phyloP scores from a whole-genome alignment of 257 asterid species.

The Fraxinus americana region DNA sequence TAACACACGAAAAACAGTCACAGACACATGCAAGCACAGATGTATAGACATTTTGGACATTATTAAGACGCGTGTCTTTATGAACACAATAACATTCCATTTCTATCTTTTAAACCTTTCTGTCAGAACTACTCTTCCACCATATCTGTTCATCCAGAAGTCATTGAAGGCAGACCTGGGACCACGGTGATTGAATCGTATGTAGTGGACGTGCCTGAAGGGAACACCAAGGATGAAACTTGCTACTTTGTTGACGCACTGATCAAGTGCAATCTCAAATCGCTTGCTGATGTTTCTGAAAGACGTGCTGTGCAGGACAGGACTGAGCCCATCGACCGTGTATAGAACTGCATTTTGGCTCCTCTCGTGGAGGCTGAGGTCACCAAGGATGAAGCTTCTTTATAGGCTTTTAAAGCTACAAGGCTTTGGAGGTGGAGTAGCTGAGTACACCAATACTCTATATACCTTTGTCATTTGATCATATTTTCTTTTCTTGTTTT shows the following conservation, averaged over 20 bases:
- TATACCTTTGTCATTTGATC: conserved; percentile 1
- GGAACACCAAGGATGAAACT: conserved; percentile 62
- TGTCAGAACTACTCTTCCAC: conserved; percentile 59
- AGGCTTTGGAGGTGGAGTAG: conserved; percentile 42
- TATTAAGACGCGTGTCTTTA: background rate
- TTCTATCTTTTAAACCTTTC: background rate
- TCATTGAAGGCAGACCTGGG: conserved; percentile 57
- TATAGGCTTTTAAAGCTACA: conserved; percentile 27
- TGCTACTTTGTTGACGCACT: conserved; percentile 58
- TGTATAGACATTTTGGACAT: background rate
- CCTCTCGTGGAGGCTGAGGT: conserved; percentile 25
- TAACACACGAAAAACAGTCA: background rate
- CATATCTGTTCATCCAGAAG: conserved; percentile 61
- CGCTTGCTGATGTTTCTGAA: conserved; percentile 62
- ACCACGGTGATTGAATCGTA: conserved; percentile 56
- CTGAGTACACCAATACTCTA: conserved; percentile 23
- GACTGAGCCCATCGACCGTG: conserved; percentile 41
- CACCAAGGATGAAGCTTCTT: conserved; percentile 58
- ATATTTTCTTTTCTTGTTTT: conserved; percentile 12
- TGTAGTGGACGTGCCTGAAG: conserved; percentile 64
- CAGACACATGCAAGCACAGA: background rate
- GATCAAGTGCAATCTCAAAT: conserved; percentile 58
- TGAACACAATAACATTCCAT: background rate
- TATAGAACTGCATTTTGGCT: conserved; percentile 19
- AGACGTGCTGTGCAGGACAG: conserved; percentile 56